Evolutionary conservation across 2,329 filamentous ascomycete species (phyloP), one percentile per base, ranked within the genome.

Genomic region (Aspergillus pseudoglaucus): DNA sequence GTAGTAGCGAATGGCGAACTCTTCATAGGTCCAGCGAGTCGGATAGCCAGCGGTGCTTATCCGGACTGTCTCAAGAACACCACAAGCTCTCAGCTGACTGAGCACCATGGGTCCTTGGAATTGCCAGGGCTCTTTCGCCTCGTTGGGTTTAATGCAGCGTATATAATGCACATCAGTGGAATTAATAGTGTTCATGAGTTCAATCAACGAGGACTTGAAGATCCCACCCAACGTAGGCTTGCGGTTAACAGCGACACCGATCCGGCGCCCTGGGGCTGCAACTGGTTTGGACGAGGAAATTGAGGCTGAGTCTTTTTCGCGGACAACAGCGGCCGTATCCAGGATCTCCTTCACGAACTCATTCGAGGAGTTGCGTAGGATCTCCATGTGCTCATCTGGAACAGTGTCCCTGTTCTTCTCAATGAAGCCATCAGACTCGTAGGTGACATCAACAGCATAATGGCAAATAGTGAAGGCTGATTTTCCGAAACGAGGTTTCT

Each of bases 341-440:
- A 98, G 73, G 6, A 98, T 89, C 48, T 89, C 81, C 40, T 80
- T 82, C 47, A 98, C 76, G 76, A 98, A 98, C 43, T 75, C 74
- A 70, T 96, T 98, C 27, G 81, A 85, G 1, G 90, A 94, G 45
- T 84, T 83, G 58, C 83, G 85, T 55, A 98, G 79, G 33, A 98
- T 86, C 50, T 93, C 90, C 84, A 98, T 88, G 66, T 97, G 93
- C 73, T 98, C 93, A 64, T 98, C 93, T 5, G 93, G 93, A 42
- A 98, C 93, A 17, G 94, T 98, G 69, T 98, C 93, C 68, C 93
- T 84, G 71, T 98, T 98, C 80, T 98, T 98, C 70, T 98, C 94
- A 62, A 98, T 96, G 72, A 98, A 98, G 42, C 93, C 93, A 60
- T 98, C 93, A 1, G 91, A 97, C 70, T 98, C 93, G 67, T 98